phyloP scores from a whole-genome alignment of 1,284 basidiomycete genomes.

The Phylloboletellus chloephorus region DNA sequence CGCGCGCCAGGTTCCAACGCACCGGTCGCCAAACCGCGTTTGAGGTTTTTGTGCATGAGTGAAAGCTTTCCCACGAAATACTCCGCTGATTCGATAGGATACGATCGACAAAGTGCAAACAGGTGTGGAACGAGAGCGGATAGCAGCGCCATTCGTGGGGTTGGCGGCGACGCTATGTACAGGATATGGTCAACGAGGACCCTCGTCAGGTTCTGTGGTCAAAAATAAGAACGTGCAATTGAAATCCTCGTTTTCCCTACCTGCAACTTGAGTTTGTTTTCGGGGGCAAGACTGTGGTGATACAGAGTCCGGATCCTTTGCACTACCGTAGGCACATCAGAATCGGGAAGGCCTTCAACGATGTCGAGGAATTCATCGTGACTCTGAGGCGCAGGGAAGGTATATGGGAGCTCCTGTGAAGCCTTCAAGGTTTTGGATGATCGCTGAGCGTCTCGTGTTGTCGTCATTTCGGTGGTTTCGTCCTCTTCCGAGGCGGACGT shows the following conservation, averaged over 20 bases:
- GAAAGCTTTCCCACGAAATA: slow-evolving; percentile 80
- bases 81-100: slow-evolving; percentile 76
- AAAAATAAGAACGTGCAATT: slow-evolving; percentile 4
- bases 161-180: slow-evolving; percentile 63
- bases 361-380: slow-evolving; percentile 89
- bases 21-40: slow-evolving; percentile 76
- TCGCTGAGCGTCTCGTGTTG: slow-evolving; percentile 26
- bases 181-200: slow-evolving; percentile 93
- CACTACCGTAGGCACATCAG: slow-evolving; percentile 77
- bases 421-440: slow-evolving; percentile 28
- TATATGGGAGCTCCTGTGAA: slow-evolving; percentile 77
- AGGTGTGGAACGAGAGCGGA: slow-evolving; percentile 79
- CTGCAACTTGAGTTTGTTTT: slow-evolving; percentile 91
- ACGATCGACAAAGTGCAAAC: slow-evolving; percentile 72
- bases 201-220: slow-evolving; percentile 58
- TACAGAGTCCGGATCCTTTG: slow-evolving; percentile 89
- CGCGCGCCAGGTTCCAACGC: slow-evolving; percentile 58
- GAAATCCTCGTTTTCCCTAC: slow-evolving; percentile 36
- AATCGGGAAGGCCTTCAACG: slow-evolving; percentile 62
- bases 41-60: slow-evolving; percentile 94
- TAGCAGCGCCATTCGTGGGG: slow-evolving; percentile 57
- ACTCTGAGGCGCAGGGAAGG: slow-evolving; percentile 81
- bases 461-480: slow-evolving; percentile 41
- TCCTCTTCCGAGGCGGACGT: slow-evolving; percentile 34
- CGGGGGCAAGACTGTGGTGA: slow-evolving; percentile 85